Evolutionary conservation across 495 filamentous ascomycete species (phyloP), one percentile per base, ranked within the genome.

Genomic region (Penicillium pulvis): DNA sequence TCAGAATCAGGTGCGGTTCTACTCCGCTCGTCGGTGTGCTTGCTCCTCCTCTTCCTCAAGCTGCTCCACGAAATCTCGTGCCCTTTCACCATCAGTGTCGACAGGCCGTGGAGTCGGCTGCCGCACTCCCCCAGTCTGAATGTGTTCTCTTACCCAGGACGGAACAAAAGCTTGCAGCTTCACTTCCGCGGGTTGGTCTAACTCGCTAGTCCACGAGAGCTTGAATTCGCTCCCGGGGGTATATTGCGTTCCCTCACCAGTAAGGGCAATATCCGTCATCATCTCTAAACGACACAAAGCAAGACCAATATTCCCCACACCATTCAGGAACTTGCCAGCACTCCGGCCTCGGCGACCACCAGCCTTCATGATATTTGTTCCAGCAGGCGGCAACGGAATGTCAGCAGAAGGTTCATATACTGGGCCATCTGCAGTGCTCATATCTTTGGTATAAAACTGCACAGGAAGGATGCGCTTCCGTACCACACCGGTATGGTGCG

Each of bases 401-500:
- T 61, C 54, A 0, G 71, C 68, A 5, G 75, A 73, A 3, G 75
- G 72, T 35, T 82, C 71, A 63, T 90, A 92, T 23, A 68, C 71
- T 23, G 90, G 71, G 14, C 48, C 56, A 24, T 77, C 72, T 10
- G 79, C 75, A 16, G 58, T 48, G 35, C 59, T 59, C 46, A 85
- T 56, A 19, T 70, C 64, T 39, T 68, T 54, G 2, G 70, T 65
- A 66, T 95, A 96, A n/a, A 97, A 56, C 70, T 87, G 78, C 5
- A 92, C 86, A 0, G 94, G 94, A 33, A 98, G 64, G n/a, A 98
- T 83, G 3, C 94, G 78, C 78, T 96, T 96, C 65, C 94, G 79
- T 45, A 97, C 91, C 10, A 98, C 90, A 36, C 94, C 94, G 2
- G 88, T 92, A 71, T 98, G 94, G 67, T 91, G 86, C 0, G 95